These are phyloP conservation scores for Colletotrichum caudatum DNA, from an alignment of 2,329 filamentous ascomycete species.

Conservation along the genomic window DNA sequence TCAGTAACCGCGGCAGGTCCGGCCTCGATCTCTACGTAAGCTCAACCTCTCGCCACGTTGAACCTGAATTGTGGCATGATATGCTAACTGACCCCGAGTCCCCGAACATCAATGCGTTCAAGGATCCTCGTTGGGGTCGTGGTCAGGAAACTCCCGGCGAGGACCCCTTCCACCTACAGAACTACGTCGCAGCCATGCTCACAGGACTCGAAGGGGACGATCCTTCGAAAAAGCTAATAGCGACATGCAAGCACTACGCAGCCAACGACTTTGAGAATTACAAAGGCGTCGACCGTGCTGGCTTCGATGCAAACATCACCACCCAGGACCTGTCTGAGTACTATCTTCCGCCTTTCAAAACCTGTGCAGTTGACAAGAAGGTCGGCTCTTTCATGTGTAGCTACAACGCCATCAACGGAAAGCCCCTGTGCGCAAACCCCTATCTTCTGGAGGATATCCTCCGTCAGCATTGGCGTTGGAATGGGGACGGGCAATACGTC, in stretches of 20 bases:
- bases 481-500: constrained; percentile 70
- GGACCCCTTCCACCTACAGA: constrained; percentile 62
- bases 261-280: constrained; percentile 68
- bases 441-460: constrained; percentile 74
- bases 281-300: constrained; percentile 57
- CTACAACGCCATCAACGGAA: constrained; percentile 74
- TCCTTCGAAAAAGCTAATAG: constrained; percentile 56
- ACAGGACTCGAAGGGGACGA: constrained; percentile 61
- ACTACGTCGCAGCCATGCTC: constrained; percentile 66
- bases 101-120: constrained; percentile 75
- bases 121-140: constrained; percentile 72
- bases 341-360: constrained; percentile 74
- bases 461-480: constrained; percentile 75
- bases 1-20: constrained; percentile 69
- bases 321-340: constrained; percentile 76
- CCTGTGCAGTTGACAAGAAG: constrained; percentile 69
- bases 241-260: constrained; percentile 71
- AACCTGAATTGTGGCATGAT: too few species aligned
- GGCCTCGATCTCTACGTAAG: constrained; percentile 67
- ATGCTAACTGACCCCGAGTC: constrained; percentile 50
- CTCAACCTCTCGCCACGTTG: neutral
- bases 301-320: constrained; percentile 68
- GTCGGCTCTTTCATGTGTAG: constrained; percentile 72
- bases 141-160: constrained; percentile 72
- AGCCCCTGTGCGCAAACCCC: constrained; percentile 71